These are phyloP conservation scores for Phytophthora ohioensis DNA, from an alignment of 352 stramenopile genomes.

Conservation along the genomic window DNA sequence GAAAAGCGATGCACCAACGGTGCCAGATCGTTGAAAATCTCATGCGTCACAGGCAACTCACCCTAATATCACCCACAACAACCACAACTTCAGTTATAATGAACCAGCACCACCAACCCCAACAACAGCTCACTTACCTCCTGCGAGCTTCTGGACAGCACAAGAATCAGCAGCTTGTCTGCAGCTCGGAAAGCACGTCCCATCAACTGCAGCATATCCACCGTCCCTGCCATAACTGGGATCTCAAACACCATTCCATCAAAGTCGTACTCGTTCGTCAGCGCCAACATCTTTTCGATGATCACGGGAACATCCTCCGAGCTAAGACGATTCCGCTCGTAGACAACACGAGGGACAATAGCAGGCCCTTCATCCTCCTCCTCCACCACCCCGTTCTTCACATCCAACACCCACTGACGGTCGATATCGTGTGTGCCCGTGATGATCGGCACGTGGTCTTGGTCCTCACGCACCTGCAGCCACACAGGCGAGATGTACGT, in stretches of 20 bases:
- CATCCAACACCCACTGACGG: constrained; percentile 55
- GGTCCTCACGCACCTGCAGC: constrained; percentile 78
- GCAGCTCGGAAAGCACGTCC: constrained; percentile 56
- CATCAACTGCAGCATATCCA: constrained; percentile 69
- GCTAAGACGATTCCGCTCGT: constrained; percentile 73
- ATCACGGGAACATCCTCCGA: constrained; percentile 65
- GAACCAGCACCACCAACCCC: neutral
- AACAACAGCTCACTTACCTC: constrained; percentile 38
- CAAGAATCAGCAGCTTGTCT: constrained; percentile 69
- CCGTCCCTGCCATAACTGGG: constrained; percentile 60
- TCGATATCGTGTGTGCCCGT: constrained; percentile 83
- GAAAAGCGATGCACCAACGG: constrained; percentile 81
- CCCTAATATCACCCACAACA: constrained; percentile 37
- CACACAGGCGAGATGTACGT: constrained; percentile 84
- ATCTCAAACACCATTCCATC: constrained; percentile 87
- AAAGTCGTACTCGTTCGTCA: constrained; percentile 54
- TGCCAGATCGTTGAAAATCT: constrained; percentile 63
- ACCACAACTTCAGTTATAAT: neutral
- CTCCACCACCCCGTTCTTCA: constrained; percentile 43
- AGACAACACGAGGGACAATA: constrained; percentile 83
- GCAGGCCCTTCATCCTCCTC: constrained; percentile 35
- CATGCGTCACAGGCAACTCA: constrained; percentile 58
- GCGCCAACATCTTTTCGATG: constrained; percentile 53
- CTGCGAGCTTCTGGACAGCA: constrained; percentile 66
- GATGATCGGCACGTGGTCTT: constrained; percentile 56